Percentiles rank a stretch among this genome's conserved stretches.
Evolutionary conservation across 805 yeast genomes (phyloP).

Genomic region (Maudiozyma pseudohumilis): DNA sequence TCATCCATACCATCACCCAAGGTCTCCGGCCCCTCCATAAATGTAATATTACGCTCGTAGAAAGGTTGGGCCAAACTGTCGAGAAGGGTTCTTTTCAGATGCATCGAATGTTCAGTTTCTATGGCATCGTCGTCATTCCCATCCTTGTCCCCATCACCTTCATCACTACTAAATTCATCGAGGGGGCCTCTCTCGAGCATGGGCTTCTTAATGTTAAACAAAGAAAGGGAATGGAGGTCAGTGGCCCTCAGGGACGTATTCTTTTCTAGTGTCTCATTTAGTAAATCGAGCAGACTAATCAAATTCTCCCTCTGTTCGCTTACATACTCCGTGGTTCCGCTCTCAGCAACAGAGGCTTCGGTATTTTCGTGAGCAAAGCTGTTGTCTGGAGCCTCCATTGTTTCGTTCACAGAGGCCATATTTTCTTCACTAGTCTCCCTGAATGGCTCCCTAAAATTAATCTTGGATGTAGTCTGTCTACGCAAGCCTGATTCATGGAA

Average conservation of each 20-base stretch:
- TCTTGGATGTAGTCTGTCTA: slow-evolving; percentile 1
- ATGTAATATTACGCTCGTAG: slow-evolving; percentile 20
- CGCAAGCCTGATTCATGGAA: background rate
- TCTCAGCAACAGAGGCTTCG: no score
- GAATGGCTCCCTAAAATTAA: slow-evolving; percentile 4
- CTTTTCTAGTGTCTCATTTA: slow-evolving; percentile 28
- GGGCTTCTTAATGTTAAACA: slow-evolving; percentile 25
- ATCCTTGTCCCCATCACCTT: slow-evolving; percentile 1
- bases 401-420: background rate
- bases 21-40: slow-evolving; percentile 15
- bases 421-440: background rate
- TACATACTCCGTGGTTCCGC: slow-evolving; percentile 9
- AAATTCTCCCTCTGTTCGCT: slow-evolving; percentile 23
- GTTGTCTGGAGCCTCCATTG: background rate
- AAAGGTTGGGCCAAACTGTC: slow-evolving; percentile 30
- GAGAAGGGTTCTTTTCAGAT: slow-evolving; percentile 20
- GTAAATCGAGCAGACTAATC: slow-evolving; percentile 19
- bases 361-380: background rate
- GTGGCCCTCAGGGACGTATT: slow-evolving; percentile 23
- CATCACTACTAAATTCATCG: background rate
- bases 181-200: slow-evolving; percentile 12
- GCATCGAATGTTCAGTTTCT: slow-evolving; percentile 7
- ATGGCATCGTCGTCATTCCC: background rate
- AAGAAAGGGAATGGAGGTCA: slow-evolving; percentile 26
- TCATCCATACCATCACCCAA: slow-evolving; percentile 30